A percentile compares a stretch with the other conserved stretches of the same genome.
phyloP scores from a whole-genome alignment of 2,329 filamentous ascomycete genomes.

The Paracoccidioides lutzii region DNA sequence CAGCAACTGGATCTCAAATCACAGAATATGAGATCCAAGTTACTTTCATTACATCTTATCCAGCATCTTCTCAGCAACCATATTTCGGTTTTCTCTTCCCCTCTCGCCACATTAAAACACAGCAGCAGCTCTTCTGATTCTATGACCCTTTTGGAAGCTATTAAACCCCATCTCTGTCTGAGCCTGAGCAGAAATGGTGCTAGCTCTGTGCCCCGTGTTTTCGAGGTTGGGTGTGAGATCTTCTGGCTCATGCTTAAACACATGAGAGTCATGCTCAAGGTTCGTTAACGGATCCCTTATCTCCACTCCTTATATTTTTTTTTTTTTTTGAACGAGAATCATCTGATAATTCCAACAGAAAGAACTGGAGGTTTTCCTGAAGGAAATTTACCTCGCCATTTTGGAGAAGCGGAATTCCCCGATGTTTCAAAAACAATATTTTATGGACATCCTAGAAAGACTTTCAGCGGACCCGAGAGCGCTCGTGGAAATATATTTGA shows the following conservation, averaged over 20 bases:
- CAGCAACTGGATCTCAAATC: slow-evolving; percentile 86
- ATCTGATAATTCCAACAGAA: slow-evolving; percentile 42
- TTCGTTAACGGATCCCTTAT: slow-evolving; percentile 20
- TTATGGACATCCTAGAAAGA: slow-evolving; percentile 72
- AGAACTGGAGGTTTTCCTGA: slow-evolving; percentile 94
- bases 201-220: slow-evolving; percentile 81
- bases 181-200: slow-evolving; percentile 91
- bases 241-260: slow-evolving; percentile 96
- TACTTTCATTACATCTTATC: slow-evolving; percentile 88
- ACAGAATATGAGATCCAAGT: slow-evolving; percentile 92
- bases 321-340: neutral
- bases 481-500: slow-evolving; percentile 88
- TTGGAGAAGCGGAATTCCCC: slow-evolving; percentile 79
- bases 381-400: slow-evolving; percentile 90
- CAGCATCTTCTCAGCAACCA: slow-evolving; percentile 94
- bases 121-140: slow-evolving; percentile 71
- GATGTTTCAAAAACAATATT: slow-evolving; percentile 80
- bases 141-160: slow-evolving; percentile 82
- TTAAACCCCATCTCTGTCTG: slow-evolving; percentile 93
- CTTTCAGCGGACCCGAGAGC: slow-evolving; percentile 76
- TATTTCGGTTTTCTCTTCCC: slow-evolving; percentile 78
- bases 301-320: neutral
- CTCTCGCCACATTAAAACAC: slow-evolving; percentile 80
- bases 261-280: slow-evolving; percentile 87
- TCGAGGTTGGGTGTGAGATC: slow-evolving; percentile 91